Base-by-base conservation (phyloP, 495 filamentous ascomycete species). In the Aspergillus panamensis region DNA sequence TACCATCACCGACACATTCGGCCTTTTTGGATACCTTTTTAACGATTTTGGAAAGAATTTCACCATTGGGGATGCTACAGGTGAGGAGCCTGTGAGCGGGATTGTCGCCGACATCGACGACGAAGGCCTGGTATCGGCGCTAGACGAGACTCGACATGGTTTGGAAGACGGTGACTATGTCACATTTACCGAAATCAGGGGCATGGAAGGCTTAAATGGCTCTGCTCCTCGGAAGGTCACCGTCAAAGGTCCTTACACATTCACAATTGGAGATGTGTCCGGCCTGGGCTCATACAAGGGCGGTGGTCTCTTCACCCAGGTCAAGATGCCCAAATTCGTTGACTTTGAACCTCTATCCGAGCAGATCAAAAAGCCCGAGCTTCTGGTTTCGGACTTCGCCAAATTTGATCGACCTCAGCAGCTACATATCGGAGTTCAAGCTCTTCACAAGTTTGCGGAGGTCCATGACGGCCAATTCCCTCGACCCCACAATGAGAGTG, bases 11-110 rank as follows among this genome's bases (percentile, higher is more conserved):
- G 91, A 96, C 65, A 96, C 88, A 3, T 96, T 89, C 61, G 95
- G 95, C 52, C 79, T 99, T 32, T 99, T 99, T 72, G 95, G 95
- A 19, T 86, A 86, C 57, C 88, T 99, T 58, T 99, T 97, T 78
- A 96, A 93, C 66, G 95, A 99, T 67, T 97, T 97, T 68, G 95
- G 95, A 59, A 85, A 94, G 69, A 87, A 94, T 51, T 97, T 97
- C 70, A 87, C 88, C 8, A 80, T 92, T 37, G 86, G 91, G 52
- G 95, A 99, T 69, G 76, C 92, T 10, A 97, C 88, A 10, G 95
- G 95, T 58, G 95, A 99, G 73, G 88, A 87, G 50, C 86, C 89
- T 25, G 76, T 87, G n/a, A 87, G 72, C 65, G 95, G 95, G 17
- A 97, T 99, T 57, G 82, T 99, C 32, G 93, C 94, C 8, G 87